These are phyloP conservation scores for Symbiodinium natans DNA, from an alignment of 73 alveolate species.

Conservation along the genomic window DNA sequence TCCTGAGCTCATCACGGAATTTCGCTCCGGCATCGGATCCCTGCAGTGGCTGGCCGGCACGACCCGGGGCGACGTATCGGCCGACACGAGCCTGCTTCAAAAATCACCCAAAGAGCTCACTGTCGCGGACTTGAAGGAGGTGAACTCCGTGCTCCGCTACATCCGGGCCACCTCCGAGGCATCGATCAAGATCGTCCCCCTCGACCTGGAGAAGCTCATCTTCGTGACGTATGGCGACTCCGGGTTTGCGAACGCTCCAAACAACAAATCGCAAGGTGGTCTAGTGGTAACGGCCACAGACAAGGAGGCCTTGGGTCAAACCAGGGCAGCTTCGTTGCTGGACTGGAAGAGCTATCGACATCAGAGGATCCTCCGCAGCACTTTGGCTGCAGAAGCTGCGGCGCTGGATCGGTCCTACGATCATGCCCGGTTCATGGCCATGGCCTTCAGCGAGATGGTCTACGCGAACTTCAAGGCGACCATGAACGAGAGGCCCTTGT, in stretches of 20 bases:
- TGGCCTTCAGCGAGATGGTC: not conserved
- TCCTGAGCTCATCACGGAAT: not conserved
- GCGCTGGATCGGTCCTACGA: not conserved
- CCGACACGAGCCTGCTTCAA: not conserved
- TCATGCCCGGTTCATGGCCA: not conserved
- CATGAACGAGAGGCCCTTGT: not conserved
- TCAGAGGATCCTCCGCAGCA: not conserved
- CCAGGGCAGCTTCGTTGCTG: not conserved
- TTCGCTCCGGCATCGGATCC: not conserved
- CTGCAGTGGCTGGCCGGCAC: slow-evolving; percentile 7
- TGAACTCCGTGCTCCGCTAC: not conserved
- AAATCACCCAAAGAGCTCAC: not conserved
- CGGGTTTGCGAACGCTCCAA: not conserved
- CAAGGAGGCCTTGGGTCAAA: not conserved
- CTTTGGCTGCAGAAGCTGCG: not conserved
- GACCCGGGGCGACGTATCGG: not conserved
- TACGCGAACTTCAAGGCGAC: not conserved
- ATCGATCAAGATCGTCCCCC: not conserved
- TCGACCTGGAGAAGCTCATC: not conserved
- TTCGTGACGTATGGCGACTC: not conserved
- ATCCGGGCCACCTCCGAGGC: not conserved
- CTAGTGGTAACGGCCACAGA: not conserved
- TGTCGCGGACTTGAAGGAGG: not conserved
- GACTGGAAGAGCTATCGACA: slow-evolving; percentile 8
- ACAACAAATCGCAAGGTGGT: not conserved